Conservation (phyloP, 2,329 filamentous ascomycete species). For the Nemania abortiva region DNA sequence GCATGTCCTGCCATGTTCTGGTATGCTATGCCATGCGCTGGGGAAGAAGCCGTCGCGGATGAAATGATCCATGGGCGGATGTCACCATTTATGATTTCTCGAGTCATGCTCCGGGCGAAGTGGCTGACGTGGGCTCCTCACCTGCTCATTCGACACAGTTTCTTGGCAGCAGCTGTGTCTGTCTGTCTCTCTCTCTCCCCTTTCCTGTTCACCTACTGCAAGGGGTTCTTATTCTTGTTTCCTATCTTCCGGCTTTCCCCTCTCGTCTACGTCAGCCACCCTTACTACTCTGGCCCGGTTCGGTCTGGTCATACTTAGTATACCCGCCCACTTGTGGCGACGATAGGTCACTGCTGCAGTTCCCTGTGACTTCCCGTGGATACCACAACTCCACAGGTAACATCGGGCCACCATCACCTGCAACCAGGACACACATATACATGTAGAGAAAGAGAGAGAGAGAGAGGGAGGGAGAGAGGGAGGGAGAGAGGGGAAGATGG, state of each 20-base stretch:
- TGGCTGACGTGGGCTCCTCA: slow-evolving; percentile 2
- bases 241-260: no score
- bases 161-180: neutral
- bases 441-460: no score
- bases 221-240: neutral
- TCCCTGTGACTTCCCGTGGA: neutral
- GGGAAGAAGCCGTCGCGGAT: neutral
- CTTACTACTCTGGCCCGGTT: neutral
- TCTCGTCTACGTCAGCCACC: neutral
- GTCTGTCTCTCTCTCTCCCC: no score
- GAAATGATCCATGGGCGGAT: neutral
- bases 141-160: slow-evolving; percentile 3
- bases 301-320: neutral
- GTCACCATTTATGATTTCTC: slow-evolving; percentile 14
- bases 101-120: neutral
- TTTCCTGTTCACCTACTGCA: neutral
- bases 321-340: neutral
- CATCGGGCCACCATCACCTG: neutral
- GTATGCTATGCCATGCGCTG: no score
- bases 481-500: neutral
- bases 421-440: no score
- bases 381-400: neutral
- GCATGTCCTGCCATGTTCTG: neutral
- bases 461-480: no score
- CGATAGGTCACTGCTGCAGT: neutral